Evolutionary conservation across 345 rosid genomes (phyloP), one percentile per base, ranked within the genome.

Genomic region (Melaleuca quinquenervia): DNA sequence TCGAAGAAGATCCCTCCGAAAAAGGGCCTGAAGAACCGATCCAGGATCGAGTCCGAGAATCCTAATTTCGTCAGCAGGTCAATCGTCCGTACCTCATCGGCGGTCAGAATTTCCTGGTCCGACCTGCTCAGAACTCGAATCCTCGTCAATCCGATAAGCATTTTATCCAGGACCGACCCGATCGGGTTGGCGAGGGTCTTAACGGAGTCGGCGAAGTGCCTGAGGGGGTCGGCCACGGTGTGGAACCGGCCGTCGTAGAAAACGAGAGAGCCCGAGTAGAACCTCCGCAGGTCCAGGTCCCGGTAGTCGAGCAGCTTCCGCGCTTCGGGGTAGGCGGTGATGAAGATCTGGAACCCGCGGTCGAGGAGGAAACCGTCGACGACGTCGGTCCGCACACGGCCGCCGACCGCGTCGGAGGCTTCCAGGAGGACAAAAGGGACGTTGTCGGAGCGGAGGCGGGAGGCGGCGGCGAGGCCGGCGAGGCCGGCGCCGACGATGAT

Each of bases 301-400:
- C 87, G 55, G 91, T 94, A 95, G 48, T 95, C 93, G 1, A 97
- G 95, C 41, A 97, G 95, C 89, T 89, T 93, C 41, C 83, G 93
- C 85, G 98, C 98, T 90, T 97, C 99, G 5, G 98, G 98, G 70
- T 97, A 95, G 14, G 95, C 97, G 3, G 98, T 97, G 90, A 97
- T 95, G 94, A 97, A 97, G 83, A 97, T 97, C 88, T 97, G 99
- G 93, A 97, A 97, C 74, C 99, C 99, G 70, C 98, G 93, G 89
- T 97, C 99, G 54, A 95, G 93, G 64, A 93, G 90, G 85, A 93
- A 97, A 10, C 98, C 98, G 80, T 97, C 97, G 21, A 97, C 93
- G 76, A 54, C 41, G 62, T 97, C 99, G 15, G 98, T 97, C 11
- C 96, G 92, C 51, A 96, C 99, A 7, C 99, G 96, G 64, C 98